These are phyloP conservation scores for Coccinonectria pachysandricola DNA, from an alignment of 2,329 filamentous ascomycete species.

Conservation along the genomic window DNA sequence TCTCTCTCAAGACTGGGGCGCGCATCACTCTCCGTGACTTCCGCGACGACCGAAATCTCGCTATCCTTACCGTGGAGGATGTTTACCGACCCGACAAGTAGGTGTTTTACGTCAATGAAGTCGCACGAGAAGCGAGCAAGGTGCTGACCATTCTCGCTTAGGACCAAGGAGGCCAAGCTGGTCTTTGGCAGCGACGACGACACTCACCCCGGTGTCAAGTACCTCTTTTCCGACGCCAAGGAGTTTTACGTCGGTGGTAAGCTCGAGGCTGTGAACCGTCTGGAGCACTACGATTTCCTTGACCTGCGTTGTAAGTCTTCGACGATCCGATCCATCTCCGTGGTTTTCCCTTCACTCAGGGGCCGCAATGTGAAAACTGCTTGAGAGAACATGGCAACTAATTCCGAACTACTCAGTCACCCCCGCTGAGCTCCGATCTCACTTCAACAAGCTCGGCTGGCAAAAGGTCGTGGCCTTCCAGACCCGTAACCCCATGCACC, in stretches of 20 bases:
- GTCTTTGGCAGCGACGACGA: conserved; percentile 89
- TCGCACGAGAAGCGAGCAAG: too few species aligned
- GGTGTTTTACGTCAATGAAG: too few species aligned
- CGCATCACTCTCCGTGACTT: conserved; percentile 87
- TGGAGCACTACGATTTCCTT: conserved; percentile 98
- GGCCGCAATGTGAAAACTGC: too few species aligned
- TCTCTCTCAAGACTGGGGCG: conserved; percentile 67
- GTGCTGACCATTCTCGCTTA: conserved; percentile 26
- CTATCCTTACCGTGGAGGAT: conserved; percentile 91
- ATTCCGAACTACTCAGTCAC: conserved; percentile 48
- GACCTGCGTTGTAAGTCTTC: conserved; percentile 78
- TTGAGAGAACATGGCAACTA: too few species aligned
- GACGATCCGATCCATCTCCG: too few species aligned
- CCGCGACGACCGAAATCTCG: conserved; percentile 90
- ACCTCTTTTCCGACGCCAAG: conserved; percentile 69
- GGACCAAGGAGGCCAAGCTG: conserved; percentile 78
- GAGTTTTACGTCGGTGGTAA: conserved; percentile 95
- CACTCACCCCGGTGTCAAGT: conserved; percentile 85
- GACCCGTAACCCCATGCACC: conserved; percentile 98
- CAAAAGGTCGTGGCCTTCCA: conserved; percentile 96
- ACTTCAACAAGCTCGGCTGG: conserved; percentile 99
- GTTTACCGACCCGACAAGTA: conserved; percentile 94
- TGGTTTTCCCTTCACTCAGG: too few species aligned
- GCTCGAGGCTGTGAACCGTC: conserved; percentile 85
- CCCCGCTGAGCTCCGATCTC: conserved; percentile 82